Evolutionary conservation across 768 basidiomycete genomes (phyloP), one percentile per base, ranked within the genome.

Genomic region (Psilocybe sp.): DNA sequence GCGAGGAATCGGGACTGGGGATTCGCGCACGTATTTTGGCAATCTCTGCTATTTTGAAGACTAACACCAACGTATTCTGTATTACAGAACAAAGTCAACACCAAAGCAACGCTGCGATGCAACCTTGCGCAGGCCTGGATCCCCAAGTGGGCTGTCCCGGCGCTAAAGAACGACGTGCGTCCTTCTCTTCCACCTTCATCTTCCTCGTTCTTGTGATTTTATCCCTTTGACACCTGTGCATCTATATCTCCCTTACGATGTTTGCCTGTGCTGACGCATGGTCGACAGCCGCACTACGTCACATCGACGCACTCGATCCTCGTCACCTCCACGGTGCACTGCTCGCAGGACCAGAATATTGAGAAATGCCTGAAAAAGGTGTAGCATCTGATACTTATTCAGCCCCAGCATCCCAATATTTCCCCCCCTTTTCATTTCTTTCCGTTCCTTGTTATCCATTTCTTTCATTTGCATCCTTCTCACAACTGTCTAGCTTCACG

Each of bases 301-400:
- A 70, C 79, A n/a, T 89, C 89, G 1, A 77, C 85, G 0, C 71
- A 82, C 44, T 81, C 84, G 5, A 72, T 92, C 32, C 68, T 89
- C 28, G 72, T 92, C 47, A 84, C 85, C 5, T 90, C 88, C 0
- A 84, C 77, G 1, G 66, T 75, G 1, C 77, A 81, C 53, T 84
- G 90, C n/a, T 89, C 89, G 8, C 90, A 92, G 60, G 69, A 85
- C 2, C 80, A 84, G 59, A 92, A 91, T 54, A 66, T 89, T 13
- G 79, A 85, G 10, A 86, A 91, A 49, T 86, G 83, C 53, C 69
- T 92, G 36, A 56, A 68, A 4, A 90, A 88, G 74, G 89, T 82
- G 38, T 13, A 44, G 18, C n/a, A 33, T 45, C 43, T 23, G 23
- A 3, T 28, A 7, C 23, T 15, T 28, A 28, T 28, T 28, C n/a